Conservation (phyloP, 129 eudicot genomes). For the Calendula officinalis region DNA sequence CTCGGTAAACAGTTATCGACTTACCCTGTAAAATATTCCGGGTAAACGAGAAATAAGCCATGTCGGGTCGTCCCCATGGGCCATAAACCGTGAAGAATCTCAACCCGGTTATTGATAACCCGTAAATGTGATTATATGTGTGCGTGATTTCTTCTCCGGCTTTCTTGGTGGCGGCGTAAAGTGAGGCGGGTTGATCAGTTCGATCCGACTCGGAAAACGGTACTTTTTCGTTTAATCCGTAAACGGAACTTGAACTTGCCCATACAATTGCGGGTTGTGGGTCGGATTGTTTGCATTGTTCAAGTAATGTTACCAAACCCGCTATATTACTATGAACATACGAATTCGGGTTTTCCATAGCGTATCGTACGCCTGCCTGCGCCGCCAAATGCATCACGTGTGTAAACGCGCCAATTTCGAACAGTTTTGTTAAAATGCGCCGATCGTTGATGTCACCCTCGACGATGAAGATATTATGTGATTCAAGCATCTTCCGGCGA, state of each 20-base stretch:
- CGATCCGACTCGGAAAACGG: constrained; percentile 39
- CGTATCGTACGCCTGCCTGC: constrained; percentile 49
- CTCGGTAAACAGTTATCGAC: constrained; percentile 32
- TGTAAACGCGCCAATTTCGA: constrained; percentile 26
- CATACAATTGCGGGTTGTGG: constrained; percentile 40
- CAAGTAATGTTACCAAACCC: constrained; percentile 40
- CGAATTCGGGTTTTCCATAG: constrained; percentile 41
- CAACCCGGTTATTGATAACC: constrained; percentile 38
- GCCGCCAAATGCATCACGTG: constrained; percentile 53
- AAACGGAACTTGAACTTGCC: constrained; percentile 45
- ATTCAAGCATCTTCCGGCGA: constrained; percentile 14
- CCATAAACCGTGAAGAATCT: constrained; percentile 42
- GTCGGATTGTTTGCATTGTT: constrained; percentile 27
- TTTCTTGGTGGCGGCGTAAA: constrained; percentile 41
- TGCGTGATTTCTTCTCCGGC: constrained; percentile 42
- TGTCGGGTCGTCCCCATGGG: constrained; percentile 46
- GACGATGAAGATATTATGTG: constrained; percentile 20
- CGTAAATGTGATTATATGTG: constrained; percentile 39
- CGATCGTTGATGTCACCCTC: constrained; percentile 40
- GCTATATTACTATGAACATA: constrained; percentile 45
- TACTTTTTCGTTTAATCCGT: constrained; percentile 38
- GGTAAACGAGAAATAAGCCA: constrained; percentile 43
- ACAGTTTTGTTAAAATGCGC: constrained; percentile 33
- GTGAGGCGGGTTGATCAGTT: constrained; percentile 42
- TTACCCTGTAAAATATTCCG: constrained; percentile 32